Evolutionary conservation across 352 stramenopile genomes (phyloP).

Genomic region (Phytophthora sp.): DNA sequence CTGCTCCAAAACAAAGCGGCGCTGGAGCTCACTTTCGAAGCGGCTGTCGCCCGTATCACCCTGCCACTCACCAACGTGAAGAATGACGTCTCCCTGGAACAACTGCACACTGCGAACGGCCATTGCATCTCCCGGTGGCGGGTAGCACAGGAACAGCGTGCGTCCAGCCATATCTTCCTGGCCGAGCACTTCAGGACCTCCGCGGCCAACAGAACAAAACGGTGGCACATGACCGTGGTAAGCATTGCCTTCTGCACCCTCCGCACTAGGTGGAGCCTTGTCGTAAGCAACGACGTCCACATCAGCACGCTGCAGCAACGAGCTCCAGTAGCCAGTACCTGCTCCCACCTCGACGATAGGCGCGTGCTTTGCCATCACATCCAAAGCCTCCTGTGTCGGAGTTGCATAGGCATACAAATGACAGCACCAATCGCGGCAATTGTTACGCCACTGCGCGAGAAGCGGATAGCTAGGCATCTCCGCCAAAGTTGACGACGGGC

Average conservation of each 20-base stretch:
- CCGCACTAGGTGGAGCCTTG: slow-evolving; percentile 47
- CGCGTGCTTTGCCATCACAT: slow-evolving; percentile 51
- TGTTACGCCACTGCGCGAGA: slow-evolving; percentile 77
- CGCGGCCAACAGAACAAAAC: slow-evolving; percentile 64
- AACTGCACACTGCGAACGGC: slow-evolving; percentile 56
- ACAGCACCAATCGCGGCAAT: slow-evolving; percentile 78
- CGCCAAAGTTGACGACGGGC: slow-evolving; percentile 19
- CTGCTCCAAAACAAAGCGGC: slow-evolving; percentile 56
- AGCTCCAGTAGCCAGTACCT: slow-evolving; percentile 91
- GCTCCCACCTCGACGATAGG: slow-evolving; percentile 90
- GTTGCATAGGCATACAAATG: slow-evolving; percentile 80
- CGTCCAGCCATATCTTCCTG: slow-evolving; percentile 42
- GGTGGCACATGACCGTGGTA: slow-evolving; percentile 72
- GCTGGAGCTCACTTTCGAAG: slow-evolving; percentile 69
- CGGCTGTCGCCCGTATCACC: slow-evolving; percentile 71
- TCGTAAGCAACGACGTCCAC: slow-evolving; percentile 84
- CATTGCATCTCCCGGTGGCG: slow-evolving; percentile 69
- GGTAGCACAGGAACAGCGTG: slow-evolving; percentile 77
- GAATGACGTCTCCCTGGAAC: slow-evolving; percentile 69
- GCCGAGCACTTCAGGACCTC: slow-evolving; percentile 61
- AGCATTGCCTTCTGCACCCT: slow-evolving; percentile 44
- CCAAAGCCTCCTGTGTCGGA: slow-evolving; percentile 58
- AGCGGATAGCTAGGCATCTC: slow-evolving; percentile 73
- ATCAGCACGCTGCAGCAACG: slow-evolving; percentile 61
- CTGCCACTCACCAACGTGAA: slow-evolving; percentile 85